A percentile compares a stretch with the other conserved stretches of the same genome.
Evolutionary conservation across 176 grass and related monocot species (phyloP).

Genomic region (Juncus inflexus): DNA sequence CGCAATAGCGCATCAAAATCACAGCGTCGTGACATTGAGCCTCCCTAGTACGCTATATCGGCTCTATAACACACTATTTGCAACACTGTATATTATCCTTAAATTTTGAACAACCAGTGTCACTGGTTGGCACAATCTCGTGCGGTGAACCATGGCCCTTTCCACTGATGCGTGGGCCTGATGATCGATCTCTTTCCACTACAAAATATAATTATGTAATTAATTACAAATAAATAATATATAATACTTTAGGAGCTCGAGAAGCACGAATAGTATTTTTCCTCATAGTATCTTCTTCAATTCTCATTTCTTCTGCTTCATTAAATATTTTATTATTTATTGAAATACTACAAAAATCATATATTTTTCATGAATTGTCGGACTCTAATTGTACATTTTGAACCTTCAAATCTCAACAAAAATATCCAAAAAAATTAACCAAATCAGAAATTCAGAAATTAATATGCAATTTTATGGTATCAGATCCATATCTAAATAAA

Average conservation of each 20-base stretch:
- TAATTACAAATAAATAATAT: background rate
- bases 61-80: too few relatives aligned
- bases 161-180: too few relatives aligned
- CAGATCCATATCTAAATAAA: too few relatives aligned
- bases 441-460: background rate
- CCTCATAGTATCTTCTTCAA: slow-evolving; percentile 97
- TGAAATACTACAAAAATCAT: slow-evolving; percentile 91
- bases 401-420: slow-evolving; percentile 84
- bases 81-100: too few relatives aligned
- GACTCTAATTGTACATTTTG: slow-evolving; percentile 82
- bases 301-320: slow-evolving; percentile 87
- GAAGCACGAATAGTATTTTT: slow-evolving; percentile 94
- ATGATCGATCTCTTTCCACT: too few relatives aligned
- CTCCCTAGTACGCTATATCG: too few relatives aligned
- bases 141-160: too few relatives aligned
- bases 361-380: slow-evolving; percentile 80
- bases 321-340: slow-evolving; percentile 85
- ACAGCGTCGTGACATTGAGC: too few relatives aligned
- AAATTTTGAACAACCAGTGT: too few relatives aligned
- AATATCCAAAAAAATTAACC: background rate
- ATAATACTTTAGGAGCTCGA: slow-evolving; percentile 86
- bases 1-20: too few relatives aligned
- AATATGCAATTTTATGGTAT: background rate
- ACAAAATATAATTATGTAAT: background rate
- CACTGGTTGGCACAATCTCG: too few relatives aligned